These are phyloP conservation scores for Irpex sp. DNA, from an alignment of 1,284 basidiomycete species.

Conservation along the genomic window DNA sequence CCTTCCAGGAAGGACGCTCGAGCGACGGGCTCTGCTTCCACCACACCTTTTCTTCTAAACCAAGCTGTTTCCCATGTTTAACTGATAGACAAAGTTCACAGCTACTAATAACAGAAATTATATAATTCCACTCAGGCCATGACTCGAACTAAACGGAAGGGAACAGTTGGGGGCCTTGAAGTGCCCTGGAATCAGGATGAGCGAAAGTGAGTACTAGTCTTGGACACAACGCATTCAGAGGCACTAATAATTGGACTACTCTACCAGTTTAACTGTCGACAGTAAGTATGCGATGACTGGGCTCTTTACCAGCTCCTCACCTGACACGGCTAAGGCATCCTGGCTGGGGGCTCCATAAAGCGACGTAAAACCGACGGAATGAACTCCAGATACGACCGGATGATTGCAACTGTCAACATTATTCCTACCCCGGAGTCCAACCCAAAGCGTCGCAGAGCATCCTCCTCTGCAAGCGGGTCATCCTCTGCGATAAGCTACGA, in stretches of 20 bases:
- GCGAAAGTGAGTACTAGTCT: neutral
- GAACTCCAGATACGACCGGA: conserved; percentile 60
- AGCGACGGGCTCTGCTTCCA: too few relatives aligned
- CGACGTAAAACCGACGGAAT: conserved; percentile 45
- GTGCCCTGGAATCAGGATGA: neutral
- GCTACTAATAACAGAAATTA: too few relatives aligned
- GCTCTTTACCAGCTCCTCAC: neutral
- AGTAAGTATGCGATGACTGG: neutral
- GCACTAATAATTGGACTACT: neutral
- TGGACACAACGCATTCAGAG: too few relatives aligned
- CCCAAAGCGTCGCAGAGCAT: conserved; percentile 25
- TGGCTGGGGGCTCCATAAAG: conserved; percentile 27
- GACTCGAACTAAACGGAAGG: neutral
- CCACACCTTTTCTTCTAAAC: too few relatives aligned
- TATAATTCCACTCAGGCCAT: neutral
- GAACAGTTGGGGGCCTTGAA: neutral
- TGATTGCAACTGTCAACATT: conserved; percentile 55
- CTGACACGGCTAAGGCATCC: neutral
- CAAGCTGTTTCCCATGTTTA: too few relatives aligned
- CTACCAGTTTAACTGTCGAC: neutral
- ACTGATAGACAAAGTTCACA: too few relatives aligned
- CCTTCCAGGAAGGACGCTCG: too few relatives aligned
- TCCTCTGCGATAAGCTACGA: conserved; percentile 44
- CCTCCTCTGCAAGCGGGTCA: conserved; percentile 34
- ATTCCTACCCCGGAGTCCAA: conserved; percentile 26